Percentiles rank a stretch among this genome's conserved stretches.
Conservation (phyloP, 2,329 filamentous ascomycete species). For the Penicillium decumbens region DNA sequence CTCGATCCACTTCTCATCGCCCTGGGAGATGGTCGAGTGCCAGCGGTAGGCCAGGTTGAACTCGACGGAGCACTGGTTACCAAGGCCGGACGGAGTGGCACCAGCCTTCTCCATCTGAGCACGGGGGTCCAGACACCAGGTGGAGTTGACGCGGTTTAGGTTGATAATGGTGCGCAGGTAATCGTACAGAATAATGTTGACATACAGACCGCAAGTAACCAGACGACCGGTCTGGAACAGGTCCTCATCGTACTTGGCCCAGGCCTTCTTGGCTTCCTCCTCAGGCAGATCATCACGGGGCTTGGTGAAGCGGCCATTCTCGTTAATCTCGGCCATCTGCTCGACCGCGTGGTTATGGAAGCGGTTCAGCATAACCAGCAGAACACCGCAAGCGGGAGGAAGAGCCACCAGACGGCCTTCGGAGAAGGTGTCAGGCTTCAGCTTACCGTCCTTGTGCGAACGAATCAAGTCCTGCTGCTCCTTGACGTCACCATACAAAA, state of each 20-base stretch:
- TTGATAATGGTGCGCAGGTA: conserved; percentile 76
- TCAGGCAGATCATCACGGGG: conserved; percentile 51
- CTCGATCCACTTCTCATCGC: conserved; percentile 77
- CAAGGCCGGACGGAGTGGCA: conserved; percentile 65
- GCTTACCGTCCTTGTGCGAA: conserved; percentile 64
- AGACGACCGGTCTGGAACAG: conserved; percentile 73
- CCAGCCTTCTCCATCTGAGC: conserved; percentile 59
- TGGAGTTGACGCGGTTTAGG: conserved; percentile 65
- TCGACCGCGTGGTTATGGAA: conserved; percentile 85
- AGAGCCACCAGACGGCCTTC: conserved; percentile 66
- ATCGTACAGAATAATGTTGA: conserved; percentile 72
- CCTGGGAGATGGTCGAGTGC: conserved; percentile 72
- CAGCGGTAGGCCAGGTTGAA: conserved; percentile 87
- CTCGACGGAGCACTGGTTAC: conserved; percentile 79
- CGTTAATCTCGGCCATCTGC: conserved; percentile 79
- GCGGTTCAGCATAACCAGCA: conserved; percentile 66
- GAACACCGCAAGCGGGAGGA: conserved; percentile 65
- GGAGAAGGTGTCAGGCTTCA: conserved; percentile 69
- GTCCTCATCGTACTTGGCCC: conserved; percentile 70
- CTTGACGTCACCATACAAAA: conserved; percentile 61
- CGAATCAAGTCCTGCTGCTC: conserved; percentile 49
- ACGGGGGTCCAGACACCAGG: conserved; percentile 76
- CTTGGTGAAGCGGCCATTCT: conserved; percentile 69
- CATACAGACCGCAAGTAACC: conserved; percentile 68
- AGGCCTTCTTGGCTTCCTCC: conserved; percentile 49